Conservation (phyloP, 768 basidiomycete genomes). For the Leucocoprinus sp. region DNA sequence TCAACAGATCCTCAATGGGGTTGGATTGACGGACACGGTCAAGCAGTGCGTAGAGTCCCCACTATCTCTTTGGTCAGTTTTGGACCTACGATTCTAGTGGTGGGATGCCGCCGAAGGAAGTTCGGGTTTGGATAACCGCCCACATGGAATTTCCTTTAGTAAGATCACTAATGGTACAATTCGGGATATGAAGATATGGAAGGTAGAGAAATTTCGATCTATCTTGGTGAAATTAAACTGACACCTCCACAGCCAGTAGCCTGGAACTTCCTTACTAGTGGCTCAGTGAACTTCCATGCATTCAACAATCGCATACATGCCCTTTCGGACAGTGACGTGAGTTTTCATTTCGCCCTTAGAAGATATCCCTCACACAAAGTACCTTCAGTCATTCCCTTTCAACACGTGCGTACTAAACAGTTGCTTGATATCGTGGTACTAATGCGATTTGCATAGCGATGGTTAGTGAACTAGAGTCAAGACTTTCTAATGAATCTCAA, state of each 20-base stretch:
- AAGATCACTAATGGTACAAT: slow-evolving; percentile 48
- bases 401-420: slow-evolving; percentile 44
- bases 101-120: slow-evolving; percentile 38
- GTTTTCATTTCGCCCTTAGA: neutral
- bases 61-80: neutral
- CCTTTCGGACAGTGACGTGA: slow-evolving; percentile 35
- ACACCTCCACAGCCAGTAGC: slow-evolving; percentile 37
- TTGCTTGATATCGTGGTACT: neutral
- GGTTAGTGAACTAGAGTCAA: slow-evolving; percentile 18
- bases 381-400: slow-evolving; percentile 44
- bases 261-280: slow-evolving; percentile 50
- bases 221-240: neutral
- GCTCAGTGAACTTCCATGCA: slow-evolving; percentile 39
- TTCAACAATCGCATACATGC: slow-evolving; percentile 51
- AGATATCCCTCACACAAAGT: neutral
- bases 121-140: slow-evolving; percentile 37
- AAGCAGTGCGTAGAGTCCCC: slow-evolving; percentile 27
- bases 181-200: slow-evolving; percentile 48
- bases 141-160: slow-evolving; percentile 45
- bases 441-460: slow-evolving; percentile 21
- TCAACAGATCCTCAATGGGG: slow-evolving; percentile 49
- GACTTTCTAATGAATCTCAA: neutral
- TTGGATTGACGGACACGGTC: slow-evolving; percentile 58
- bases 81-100: slow-evolving; percentile 31
- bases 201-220: slow-evolving; percentile 21